These are phyloP conservation scores for Plenodomus biglobosus DNA, from an alignment of 2,329 filamentous ascomycete species.

Conservation along the genomic window DNA sequence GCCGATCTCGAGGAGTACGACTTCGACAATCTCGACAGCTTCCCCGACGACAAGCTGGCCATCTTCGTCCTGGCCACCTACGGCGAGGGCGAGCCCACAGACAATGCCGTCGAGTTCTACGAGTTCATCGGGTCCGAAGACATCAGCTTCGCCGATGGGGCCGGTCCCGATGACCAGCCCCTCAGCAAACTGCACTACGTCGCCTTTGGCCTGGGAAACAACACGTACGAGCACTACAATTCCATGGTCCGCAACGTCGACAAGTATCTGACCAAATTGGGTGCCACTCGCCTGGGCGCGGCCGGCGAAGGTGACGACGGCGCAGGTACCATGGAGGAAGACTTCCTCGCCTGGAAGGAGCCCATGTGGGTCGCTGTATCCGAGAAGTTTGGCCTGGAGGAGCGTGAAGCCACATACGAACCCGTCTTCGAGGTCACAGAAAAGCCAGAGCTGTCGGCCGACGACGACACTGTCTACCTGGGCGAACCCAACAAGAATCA, in stretches of 20 bases:
- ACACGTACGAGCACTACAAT: slow-evolving; percentile 99
- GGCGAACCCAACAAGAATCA: slow-evolving; percentile 97
- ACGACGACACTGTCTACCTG: slow-evolving; percentile 82
- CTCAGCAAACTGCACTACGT: slow-evolving; percentile 88
- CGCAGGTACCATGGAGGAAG: slow-evolving; percentile 98
- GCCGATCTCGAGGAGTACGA: slow-evolving; percentile 98
- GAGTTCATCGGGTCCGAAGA: slow-evolving; percentile 89
- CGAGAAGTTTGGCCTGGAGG: slow-evolving; percentile 82
- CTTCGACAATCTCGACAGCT: slow-evolving; percentile 85
- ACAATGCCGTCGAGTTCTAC: slow-evolving; percentile 98
- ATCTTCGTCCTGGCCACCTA: slow-evolving; percentile 98
- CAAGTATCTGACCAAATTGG: slow-evolving; percentile 76
- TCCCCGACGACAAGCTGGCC: slow-evolving; percentile 86
- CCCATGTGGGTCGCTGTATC: slow-evolving; percentile 93
- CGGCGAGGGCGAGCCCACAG: slow-evolving; percentile 96
- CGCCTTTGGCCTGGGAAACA: slow-evolving; percentile 95
- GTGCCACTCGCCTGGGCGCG: slow-evolving; percentile 78
- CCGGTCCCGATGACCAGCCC: slow-evolving; percentile 63
- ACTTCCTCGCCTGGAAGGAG: slow-evolving; percentile 98
- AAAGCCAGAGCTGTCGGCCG: slow-evolving; percentile 69
- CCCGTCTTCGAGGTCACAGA: slow-evolving; percentile 84
- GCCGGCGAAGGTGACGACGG: slow-evolving; percentile 97
- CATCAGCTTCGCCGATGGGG: slow-evolving; percentile 73
- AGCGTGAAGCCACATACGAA: slow-evolving; percentile 95
- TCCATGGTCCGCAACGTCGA: slow-evolving; percentile 94